Conservation (phyloP, 305 asterid species). For the Caryopteris hybrid region DNA sequence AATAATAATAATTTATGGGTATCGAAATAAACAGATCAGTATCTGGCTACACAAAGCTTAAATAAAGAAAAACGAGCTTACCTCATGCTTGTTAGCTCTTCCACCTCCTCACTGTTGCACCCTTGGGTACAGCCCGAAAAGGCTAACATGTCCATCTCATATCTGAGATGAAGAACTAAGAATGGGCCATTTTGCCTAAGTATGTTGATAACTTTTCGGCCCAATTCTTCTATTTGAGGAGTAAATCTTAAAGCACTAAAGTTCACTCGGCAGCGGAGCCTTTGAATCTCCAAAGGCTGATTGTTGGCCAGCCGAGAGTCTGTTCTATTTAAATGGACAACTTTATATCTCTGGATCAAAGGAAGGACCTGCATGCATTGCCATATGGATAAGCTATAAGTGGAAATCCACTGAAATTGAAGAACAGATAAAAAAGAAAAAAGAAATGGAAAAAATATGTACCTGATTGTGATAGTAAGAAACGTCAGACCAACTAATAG, state of each 20-base stretch:
- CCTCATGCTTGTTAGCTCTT: slow-evolving; percentile 82
- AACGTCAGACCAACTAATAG: slow-evolving; percentile 78
- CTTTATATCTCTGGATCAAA: slow-evolving; percentile 68
- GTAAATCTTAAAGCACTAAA: slow-evolving; percentile 61
- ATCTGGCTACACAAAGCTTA: background rate
- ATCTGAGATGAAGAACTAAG: slow-evolving; percentile 76
- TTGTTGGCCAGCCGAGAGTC: slow-evolving; percentile 82
- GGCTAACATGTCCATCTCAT: slow-evolving; percentile 88
- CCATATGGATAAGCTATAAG: slow-evolving; percentile 7
- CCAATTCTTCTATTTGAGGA: slow-evolving; percentile 76
- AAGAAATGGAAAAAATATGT: slow-evolving; percentile 10
- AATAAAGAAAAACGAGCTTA: background rate
- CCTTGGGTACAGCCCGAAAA: slow-evolving; percentile 86
- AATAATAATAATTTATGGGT: background rate
- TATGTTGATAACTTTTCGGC: slow-evolving; percentile 58
- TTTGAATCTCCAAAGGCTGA: slow-evolving; percentile 69
- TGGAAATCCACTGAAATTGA: background rate
- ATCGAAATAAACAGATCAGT: background rate
- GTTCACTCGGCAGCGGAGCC: slow-evolving; percentile 76
- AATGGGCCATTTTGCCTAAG: slow-evolving; percentile 72
- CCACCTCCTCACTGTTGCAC: slow-evolving; percentile 57
- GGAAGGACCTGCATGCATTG: slow-evolving; percentile 60
- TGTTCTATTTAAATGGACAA: slow-evolving; percentile 73
- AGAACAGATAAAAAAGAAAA: background rate
- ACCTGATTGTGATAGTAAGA: slow-evolving; percentile 74